A percentile compares a stretch with the other conserved stretches of the same genome.
Evolutionary conservation across 805 yeast genomes (phyloP).

Genomic region (Candida peoriensis): DNA sequence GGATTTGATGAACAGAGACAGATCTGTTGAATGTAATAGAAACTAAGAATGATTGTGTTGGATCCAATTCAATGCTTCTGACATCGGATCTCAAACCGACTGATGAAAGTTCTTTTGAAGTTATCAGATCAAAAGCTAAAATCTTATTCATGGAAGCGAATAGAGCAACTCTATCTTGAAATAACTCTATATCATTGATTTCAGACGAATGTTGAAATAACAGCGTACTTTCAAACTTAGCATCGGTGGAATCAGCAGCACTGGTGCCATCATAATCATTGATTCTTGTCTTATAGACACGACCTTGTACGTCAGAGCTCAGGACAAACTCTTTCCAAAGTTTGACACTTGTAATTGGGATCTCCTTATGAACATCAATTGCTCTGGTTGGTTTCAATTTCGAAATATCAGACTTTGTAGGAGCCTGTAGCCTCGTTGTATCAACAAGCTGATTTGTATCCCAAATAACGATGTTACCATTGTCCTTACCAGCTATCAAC

Average conservation of each 20-base stretch:
- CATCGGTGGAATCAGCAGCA: no score
- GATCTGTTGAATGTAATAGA: slow-evolving; percentile 21
- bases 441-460: slow-evolving; percentile 8
- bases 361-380: slow-evolving; percentile 4
- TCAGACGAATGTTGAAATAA: slow-evolving; percentile 9
- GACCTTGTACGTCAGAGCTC: slow-evolving; percentile 15
- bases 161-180: slow-evolving; percentile 8
- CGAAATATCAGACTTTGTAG: slow-evolving; percentile 5
- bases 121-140: slow-evolving; percentile 8
- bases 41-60: slow-evolving; percentile 17
- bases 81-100: slow-evolving; percentile 20
- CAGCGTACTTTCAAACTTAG: not conserved
- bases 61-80: slow-evolving; percentile 18
- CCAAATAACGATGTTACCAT: slow-evolving; percentile 18
- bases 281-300: slow-evolving; percentile 11
- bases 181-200: slow-evolving; percentile 15
- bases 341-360: slow-evolving; percentile 7
- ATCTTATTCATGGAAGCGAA: slow-evolving; percentile 17
- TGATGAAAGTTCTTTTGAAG: slow-evolving; percentile 7
- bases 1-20: slow-evolving; percentile 16
- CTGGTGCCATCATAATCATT: slow-evolving; percentile 2
- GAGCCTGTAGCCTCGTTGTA: slow-evolving; percentile 8
- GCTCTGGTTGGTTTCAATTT: slow-evolving; percentile 4
- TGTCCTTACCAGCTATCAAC: slow-evolving; percentile 11
- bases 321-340: slow-evolving; percentile 4